phyloP scores from a whole-genome alignment of 306 rosid species.

The Geum urbanum region DNA sequence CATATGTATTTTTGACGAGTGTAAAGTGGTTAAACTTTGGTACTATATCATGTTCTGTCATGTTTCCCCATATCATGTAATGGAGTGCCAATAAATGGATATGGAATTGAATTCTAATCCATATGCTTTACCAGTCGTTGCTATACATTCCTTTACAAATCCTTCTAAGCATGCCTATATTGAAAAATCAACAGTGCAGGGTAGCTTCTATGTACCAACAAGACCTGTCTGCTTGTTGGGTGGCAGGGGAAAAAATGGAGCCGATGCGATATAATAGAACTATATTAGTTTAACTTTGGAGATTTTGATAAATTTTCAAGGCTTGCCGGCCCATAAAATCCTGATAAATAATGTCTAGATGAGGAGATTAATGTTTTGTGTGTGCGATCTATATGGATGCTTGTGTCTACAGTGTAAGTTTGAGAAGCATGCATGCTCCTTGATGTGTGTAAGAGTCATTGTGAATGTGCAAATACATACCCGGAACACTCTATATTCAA shows the following conservation, averaged over 20 bases:
- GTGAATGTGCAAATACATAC: neutral
- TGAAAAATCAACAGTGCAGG: neutral
- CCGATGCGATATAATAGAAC: neutral
- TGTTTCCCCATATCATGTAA: neutral
- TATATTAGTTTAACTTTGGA: neutral
- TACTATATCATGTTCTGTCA: neutral
- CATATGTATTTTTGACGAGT: neutral
- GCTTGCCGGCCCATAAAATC: neutral
- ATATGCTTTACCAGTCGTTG: neutral
- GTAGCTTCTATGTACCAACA: neutral
- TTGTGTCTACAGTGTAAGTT: neutral
- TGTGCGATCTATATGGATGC: neutral
- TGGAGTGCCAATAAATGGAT: neutral
- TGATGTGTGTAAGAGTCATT: neutral
- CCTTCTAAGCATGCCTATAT: neutral
- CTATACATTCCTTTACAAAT: neutral
- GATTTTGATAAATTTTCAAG: neutral
- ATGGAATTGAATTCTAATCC: neutral
- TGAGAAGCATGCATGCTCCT: neutral
- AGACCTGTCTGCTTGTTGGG: conserved; percentile 12
- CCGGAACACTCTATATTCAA: neutral
- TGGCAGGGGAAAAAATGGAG: conserved; percentile 14
- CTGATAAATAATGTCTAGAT: neutral
- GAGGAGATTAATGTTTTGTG: neutral
- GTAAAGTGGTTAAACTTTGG: neutral